Conservation (phyloP, 768 basidiomycete genomes). For the Xerocomus potaroensis region DNA sequence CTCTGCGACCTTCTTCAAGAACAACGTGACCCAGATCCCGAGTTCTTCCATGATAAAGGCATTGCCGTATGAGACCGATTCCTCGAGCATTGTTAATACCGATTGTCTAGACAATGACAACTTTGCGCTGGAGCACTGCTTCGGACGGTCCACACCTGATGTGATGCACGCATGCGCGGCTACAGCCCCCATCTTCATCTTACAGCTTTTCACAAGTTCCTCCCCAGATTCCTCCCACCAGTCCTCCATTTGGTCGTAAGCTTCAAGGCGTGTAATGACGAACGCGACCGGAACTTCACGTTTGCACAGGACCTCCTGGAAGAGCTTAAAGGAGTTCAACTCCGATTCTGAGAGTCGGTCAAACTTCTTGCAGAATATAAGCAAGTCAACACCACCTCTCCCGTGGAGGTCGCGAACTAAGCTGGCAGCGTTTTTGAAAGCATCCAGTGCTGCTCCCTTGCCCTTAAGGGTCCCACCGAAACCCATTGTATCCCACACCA, state of each 20-base stretch:
- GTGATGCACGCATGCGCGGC: conserved; percentile 31
- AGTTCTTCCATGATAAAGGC: conserved; percentile 14
- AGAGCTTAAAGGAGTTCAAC: conserved; percentile 32
- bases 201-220: conserved; percentile 8
- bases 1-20: conserved; percentile 18
- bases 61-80: conserved; percentile 16
- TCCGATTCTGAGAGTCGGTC: conserved; percentile 29
- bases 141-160: conserved; percentile 5
- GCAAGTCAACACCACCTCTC: conserved; percentile 35
- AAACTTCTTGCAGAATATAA: conserved; percentile 33
- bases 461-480: conserved; percentile 16
- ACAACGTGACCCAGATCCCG: conserved; percentile 20
- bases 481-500: conserved; percentile 32
- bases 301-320: conserved; percentile 37
- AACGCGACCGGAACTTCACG: conserved; percentile 37
- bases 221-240: conserved; percentile 29
- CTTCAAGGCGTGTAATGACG: conserved; percentile 38
- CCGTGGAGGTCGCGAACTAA: conserved; percentile 28
- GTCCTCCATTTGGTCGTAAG: conserved; percentile 22
- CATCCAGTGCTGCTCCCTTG: conserved; percentile 7
- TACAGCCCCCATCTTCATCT: conserved; percentile 8
- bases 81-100: conserved; percentile 19
- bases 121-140: conserved; percentile 3
- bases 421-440: conserved; percentile 23
- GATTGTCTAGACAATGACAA: conserved; percentile 11